Base-by-base conservation (phyloP, 805 yeast species). In the Isabelozyma gotoi region DNA sequence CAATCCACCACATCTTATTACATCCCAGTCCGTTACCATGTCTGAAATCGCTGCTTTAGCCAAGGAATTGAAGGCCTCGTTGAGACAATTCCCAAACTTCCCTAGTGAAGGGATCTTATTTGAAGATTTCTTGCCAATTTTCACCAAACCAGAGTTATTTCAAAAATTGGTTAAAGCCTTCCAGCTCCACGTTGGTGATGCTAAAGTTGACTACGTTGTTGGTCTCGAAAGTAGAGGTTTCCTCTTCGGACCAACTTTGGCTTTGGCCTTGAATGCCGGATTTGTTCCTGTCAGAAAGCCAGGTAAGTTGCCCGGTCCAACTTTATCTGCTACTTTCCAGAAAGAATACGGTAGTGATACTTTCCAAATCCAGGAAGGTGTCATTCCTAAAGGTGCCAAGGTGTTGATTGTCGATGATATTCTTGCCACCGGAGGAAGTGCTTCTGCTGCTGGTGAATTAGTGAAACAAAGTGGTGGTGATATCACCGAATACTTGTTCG, bases 221-320 rank as follows among this genome's bases (percentile, higher is more conserved):
- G 99, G 98, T 38, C 78, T 94, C 52, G 99, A 94, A 68, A 87
- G 97, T 39, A 84, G 99, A 68, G 99, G 99, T 3, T 94, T 94
- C 65, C 74, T 94, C 45, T 92, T 94, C 59, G 99, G 98, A 11
- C 99, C 99, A 36, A 74, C 98, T 29, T 76, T 94, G 54, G 99
- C 99, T 7, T 76, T 94, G 51, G 92, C 88, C 43, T 67, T 94
- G 45, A 84, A 84, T 49, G 91, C 92, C 31, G 95, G 97, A 7
- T 94, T 94, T 57, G 86, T 92, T 41, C 98, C 99, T 18, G 85
- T 94, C 36, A 88, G 99, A 77, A 94, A 94, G 73, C 82, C 82
- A 44, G 98, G 98, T 46, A 94, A 94, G 71, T 77, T 94, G 54
- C 98, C 99, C 39, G 99, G 99, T 56, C 80, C 83, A 52, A 72